Percentiles rank a stretch among this genome's conserved stretches.
Conservation (phyloP, 176 grass and related monocot genomes). For the Eleusine indica region DNA sequence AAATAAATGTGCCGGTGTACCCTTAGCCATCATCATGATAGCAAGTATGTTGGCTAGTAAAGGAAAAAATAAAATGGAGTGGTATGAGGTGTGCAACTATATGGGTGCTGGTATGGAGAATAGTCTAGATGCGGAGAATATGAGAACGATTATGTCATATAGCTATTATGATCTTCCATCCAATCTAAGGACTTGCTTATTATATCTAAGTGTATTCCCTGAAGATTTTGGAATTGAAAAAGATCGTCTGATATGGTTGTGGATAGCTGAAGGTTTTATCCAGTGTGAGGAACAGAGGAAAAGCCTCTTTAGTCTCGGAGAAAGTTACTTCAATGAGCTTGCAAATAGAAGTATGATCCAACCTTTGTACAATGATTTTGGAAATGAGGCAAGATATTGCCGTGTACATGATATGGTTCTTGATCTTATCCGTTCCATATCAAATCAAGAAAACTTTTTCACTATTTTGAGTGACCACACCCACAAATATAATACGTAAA, state of each 20-base stretch:
- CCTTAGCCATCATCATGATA: conserved; percentile 16
- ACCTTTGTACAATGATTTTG: not conserved
- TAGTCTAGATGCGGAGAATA: not conserved
- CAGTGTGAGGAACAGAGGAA: not conserved
- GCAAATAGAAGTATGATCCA: conserved; percentile 20
- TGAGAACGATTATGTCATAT: conserved; percentile 21
- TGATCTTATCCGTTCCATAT: not conserved
- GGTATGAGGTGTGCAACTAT: not conserved
- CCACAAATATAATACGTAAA: no score
- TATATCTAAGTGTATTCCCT: conserved; percentile 17
- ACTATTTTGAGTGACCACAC: not conserved
- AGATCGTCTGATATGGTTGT: not conserved
- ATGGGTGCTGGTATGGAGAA: not conserved
- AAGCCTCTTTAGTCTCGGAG: not conserved
- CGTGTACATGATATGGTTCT: conserved; percentile 31
- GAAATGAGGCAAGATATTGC: not conserved
- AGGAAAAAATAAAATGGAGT: not conserved
- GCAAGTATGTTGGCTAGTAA: not conserved
- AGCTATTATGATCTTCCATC: conserved; percentile 23
- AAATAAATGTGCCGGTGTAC: conserved; percentile 17
- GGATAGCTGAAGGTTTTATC: conserved; percentile 22
- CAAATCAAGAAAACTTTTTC: conserved; percentile 14
- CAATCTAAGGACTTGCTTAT: not conserved
- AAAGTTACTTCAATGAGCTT: conserved; percentile 18
- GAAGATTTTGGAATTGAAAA: not conserved